phyloP scores from a whole-genome alignment of 2,329 filamentous ascomycete genomes.

The Arthrobotrys pseudoclavata region DNA sequence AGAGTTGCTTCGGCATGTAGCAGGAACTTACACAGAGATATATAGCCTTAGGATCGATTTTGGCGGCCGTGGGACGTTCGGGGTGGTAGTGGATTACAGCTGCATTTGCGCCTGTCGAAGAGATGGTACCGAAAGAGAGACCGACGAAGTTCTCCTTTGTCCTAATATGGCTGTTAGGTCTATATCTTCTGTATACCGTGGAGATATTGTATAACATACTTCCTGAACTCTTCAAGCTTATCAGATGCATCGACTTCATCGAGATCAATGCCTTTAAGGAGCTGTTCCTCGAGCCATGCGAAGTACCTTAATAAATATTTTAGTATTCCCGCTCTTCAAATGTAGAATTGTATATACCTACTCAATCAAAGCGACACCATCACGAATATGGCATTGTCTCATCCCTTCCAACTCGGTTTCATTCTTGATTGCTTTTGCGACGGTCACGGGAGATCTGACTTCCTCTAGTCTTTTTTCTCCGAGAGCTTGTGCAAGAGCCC shows the following conservation, averaged over 20 bases:
- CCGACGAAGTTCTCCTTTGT: constrained; percentile 79
- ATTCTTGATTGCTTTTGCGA: constrained; percentile 96
- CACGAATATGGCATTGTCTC: constrained; percentile 91
- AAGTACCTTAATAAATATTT: constrained; percentile 74
- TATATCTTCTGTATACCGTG: background rate
- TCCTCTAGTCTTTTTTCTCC: constrained; percentile 89
- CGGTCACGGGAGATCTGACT: constrained; percentile 84
- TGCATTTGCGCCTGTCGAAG: constrained; percentile 90
- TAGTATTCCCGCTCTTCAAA: background rate
- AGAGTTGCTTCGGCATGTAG: background rate
- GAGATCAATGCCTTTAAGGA: constrained; percentile 77
- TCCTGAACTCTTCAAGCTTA: constrained; percentile 82
- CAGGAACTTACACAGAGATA: constrained; percentile 77
- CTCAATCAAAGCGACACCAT: constrained; percentile 89
- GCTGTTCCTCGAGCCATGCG: constrained; percentile 93
- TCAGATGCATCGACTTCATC: constrained; percentile 94
- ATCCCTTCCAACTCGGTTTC: constrained; percentile 89
- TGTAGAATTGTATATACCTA: constrained; percentile 8
- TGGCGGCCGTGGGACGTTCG: constrained; percentile 82
- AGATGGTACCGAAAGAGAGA: constrained; percentile 95
- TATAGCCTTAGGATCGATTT: constrained; percentile 85
- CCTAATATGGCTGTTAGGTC: constrained; percentile 11
- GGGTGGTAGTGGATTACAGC: constrained; percentile 97
- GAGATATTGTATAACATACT: constrained; percentile 65
- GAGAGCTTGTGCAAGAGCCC: constrained; percentile 88